Evolutionary conservation across 805 yeast genomes (phyloP).

Genomic region (Saccharomycopsis vini): DNA sequence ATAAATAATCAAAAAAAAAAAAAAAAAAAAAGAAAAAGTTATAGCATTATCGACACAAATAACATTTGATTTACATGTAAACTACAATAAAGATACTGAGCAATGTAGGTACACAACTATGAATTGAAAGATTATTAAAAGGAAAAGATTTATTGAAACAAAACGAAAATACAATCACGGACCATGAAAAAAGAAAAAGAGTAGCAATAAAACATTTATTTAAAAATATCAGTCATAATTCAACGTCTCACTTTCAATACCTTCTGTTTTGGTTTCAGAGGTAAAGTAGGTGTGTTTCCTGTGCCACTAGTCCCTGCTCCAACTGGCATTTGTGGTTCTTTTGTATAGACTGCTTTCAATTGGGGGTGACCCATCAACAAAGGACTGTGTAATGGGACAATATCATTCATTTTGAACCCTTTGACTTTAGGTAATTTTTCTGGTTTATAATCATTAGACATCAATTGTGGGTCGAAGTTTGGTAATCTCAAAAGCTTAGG

Average conservation of each 20-base stretch:
- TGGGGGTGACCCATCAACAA: conserved; percentile 78
- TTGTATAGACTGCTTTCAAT: conserved; percentile 59
- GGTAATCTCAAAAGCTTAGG: conserved; percentile 60
- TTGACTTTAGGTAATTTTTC: conserved; percentile 65
- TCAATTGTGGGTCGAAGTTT: conserved; percentile 25
- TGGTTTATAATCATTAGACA: conserved; percentile 40
- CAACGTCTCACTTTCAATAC: conserved; percentile 50
- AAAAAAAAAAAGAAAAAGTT: no score
- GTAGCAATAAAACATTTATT: no score
- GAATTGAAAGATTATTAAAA: neutral
- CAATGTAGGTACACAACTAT: neutral
- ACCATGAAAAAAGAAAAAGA: no score
- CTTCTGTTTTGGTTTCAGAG: conserved; percentile 44
- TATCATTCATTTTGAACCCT: conserved; percentile 77
- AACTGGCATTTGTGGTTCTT: conserved; percentile 36
- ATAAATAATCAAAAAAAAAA: no score
- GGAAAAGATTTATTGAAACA: no score
- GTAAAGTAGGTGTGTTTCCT: conserved; percentile 23
- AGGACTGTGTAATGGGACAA: conserved; percentile 82
- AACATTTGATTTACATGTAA: no score
- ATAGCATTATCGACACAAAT: neutral
- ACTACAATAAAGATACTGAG: no score
- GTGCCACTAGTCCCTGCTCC: conserved; percentile 19
- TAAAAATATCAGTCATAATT: neutral
- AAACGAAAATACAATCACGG: no score